These are phyloP conservation scores for Yarrowia divulgata DNA, from an alignment of 805 yeast genomes.

Conservation along the genomic window DNA sequence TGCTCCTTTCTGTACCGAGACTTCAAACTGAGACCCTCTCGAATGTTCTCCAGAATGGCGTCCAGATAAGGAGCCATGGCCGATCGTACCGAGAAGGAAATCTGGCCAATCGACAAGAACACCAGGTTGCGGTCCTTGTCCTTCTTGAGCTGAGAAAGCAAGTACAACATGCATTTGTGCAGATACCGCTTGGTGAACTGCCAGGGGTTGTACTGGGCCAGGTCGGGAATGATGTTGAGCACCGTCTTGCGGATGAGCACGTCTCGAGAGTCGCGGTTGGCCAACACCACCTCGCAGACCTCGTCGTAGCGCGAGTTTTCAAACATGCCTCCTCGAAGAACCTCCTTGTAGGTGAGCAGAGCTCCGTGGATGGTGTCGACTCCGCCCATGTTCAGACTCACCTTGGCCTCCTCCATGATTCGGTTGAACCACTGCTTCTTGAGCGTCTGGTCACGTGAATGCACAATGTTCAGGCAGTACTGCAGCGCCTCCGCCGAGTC, in stretches of 20 bases:
- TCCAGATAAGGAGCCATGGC: conserved; percentile 88
- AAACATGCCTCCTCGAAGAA: conserved; percentile 69
- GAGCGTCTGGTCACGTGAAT: conserved; percentile 74
- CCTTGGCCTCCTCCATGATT: conserved; percentile 71
- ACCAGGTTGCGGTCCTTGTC: conserved; percentile 79
- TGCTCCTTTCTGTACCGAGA: conserved; percentile 68
- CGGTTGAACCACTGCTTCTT: conserved; percentile 78
- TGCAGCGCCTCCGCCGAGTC: conserved; percentile 87
- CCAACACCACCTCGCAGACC: conserved; percentile 74
- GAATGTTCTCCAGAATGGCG: conserved; percentile 80
- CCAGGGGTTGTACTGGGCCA: conserved; percentile 79
- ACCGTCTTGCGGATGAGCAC: conserved; percentile 81
- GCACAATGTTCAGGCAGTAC: conserved; percentile 77
- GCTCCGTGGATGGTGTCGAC: conserved; percentile 88
- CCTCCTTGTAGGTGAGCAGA: conserved; percentile 78
- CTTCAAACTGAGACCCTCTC: conserved; percentile 66
- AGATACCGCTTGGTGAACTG: conserved; percentile 80
- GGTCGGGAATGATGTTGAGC: conserved; percentile 79
- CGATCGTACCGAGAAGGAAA: conserved; percentile 77
- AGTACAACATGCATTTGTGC: conserved; percentile 78
- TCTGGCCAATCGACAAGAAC: conserved; percentile 81
- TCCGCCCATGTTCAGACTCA: conserved; percentile 59
- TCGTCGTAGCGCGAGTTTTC: conserved; percentile 75
- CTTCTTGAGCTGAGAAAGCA: conserved; percentile 77
- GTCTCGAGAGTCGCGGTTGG: conserved; percentile 79